Evolutionary conservation across 257 asterid genomes (phyloP).

Genomic region (Solanum clarkiae): DNA sequence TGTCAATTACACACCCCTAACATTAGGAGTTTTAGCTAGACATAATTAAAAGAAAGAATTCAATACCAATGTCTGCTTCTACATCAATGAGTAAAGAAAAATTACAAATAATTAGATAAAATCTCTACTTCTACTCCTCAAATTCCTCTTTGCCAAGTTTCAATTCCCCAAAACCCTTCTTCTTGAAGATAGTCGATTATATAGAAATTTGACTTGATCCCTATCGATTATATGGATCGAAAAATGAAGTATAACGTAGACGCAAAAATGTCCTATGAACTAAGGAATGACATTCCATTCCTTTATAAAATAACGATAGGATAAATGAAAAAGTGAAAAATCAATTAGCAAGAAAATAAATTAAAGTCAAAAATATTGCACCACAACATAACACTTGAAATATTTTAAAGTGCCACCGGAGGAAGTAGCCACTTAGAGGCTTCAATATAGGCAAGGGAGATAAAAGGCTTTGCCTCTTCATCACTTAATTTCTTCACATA

Average conservation of each 20-base stretch:
- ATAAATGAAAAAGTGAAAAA: background rate
- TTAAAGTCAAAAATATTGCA: background rate
- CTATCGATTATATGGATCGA: background rate
- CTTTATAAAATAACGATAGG: background rate
- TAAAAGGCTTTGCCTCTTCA: slow-evolving; percentile 21
- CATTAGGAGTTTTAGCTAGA: no score
- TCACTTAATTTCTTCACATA: slow-evolving; percentile 30
- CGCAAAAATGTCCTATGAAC: background rate
- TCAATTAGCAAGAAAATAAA: background rate
- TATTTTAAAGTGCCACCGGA: slow-evolving; percentile 11
- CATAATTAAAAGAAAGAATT: no score
- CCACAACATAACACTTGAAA: background rate
- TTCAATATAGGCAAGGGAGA: slow-evolving; percentile 34
- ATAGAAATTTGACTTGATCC: background rate
- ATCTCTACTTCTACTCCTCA: no score
- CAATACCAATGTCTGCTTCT: no score
- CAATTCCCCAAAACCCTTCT: no score
- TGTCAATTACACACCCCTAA: no score
- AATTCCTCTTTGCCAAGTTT: no score
- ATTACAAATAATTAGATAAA: no score
- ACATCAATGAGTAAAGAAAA: no score
- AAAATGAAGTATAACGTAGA: background rate
- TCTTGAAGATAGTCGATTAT: no score
- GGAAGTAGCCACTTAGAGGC: slow-evolving; percentile 70
- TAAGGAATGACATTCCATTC: background rate